Evolutionary conservation across 1,284 basidiomycete species (phyloP).

Genomic region (Rhodotorula sp.): DNA sequence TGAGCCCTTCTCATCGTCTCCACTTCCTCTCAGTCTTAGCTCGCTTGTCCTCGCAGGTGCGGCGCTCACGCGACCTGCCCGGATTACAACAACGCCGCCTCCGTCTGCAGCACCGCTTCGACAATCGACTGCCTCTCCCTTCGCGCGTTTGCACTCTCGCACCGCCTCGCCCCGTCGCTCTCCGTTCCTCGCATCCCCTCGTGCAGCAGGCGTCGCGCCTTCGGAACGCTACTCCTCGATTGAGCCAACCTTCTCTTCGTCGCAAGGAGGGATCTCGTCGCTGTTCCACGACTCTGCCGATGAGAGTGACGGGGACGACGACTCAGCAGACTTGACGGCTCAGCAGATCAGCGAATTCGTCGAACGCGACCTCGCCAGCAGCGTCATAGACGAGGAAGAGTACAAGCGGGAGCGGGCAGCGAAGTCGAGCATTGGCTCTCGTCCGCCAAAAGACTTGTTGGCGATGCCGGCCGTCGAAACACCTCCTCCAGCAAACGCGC

Average conservation of each 20-base stretch:
- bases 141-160: too few species aligned
- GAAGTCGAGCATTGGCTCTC: too few species aligned
- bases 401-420: neutral
- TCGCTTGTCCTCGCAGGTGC: neutral
- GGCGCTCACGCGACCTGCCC: too few species aligned
- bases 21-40: neutral
- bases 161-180: neutral
- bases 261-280: slow-evolving; percentile 5
- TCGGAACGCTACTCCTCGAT: slow-evolving; percentile 14
- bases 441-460: too few species aligned
- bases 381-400: slow-evolving; percentile 16
- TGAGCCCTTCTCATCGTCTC: neutral
- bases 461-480: too few species aligned
- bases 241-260: neutral
- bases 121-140: neutral
- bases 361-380: slow-evolving; percentile 20
- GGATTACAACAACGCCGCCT: too few species aligned
- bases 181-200: neutral
- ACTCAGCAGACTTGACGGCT: slow-evolving; percentile 1
- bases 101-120: too few species aligned
- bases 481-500: too few species aligned
- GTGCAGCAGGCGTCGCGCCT: neutral
- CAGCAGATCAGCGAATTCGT: slow-evolving; percentile 17
- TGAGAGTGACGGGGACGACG: neutral
- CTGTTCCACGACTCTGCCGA: neutral